These are phyloP conservation scores for Anastatica hierochuntica DNA, from an alignment of 345 rosid genomes.

Conservation along the genomic window DNA sequence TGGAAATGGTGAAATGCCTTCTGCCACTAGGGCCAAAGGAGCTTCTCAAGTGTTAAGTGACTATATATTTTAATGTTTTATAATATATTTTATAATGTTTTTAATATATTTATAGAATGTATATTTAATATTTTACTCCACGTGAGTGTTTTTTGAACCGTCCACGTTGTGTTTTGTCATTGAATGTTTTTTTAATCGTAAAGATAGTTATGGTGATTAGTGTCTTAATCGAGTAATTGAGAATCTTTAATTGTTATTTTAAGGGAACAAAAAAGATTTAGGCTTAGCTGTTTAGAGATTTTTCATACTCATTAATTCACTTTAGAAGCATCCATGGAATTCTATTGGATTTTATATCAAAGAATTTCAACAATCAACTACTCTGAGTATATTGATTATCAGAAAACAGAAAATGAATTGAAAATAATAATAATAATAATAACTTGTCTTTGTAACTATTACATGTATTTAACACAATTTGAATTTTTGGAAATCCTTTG, in stretches of 20 bases:
- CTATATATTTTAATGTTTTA: background rate
- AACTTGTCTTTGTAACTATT: too few relatives aligned
- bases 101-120: constrained; percentile 8
- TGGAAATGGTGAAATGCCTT: too few relatives aligned
- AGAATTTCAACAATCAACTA: background rate
- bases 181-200: constrained; percentile 13
- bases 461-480: too few relatives aligned
- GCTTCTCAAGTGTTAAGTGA: too few relatives aligned
- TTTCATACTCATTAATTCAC: constrained; percentile 21
- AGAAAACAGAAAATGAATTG: background rate
- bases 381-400: background rate
- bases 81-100: background rate
- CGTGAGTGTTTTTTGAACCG: constrained; percentile 25
- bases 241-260: constrained; percentile 33
- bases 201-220: constrained; percentile 17
- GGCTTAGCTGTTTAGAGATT: constrained; percentile 38
- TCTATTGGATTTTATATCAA: constrained; percentile 18
- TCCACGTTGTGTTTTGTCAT: constrained; percentile 18
- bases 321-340: constrained; percentile 6
- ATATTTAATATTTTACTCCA: background rate
- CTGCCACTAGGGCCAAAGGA: too few relatives aligned
- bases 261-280: constrained; percentile 11
- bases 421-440: background rate
- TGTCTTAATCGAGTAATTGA: constrained; percentile 25
- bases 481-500: too few relatives aligned